Base-by-base conservation (phyloP, 257 asterid genomes). In the Penstemon eatonii region DNA sequence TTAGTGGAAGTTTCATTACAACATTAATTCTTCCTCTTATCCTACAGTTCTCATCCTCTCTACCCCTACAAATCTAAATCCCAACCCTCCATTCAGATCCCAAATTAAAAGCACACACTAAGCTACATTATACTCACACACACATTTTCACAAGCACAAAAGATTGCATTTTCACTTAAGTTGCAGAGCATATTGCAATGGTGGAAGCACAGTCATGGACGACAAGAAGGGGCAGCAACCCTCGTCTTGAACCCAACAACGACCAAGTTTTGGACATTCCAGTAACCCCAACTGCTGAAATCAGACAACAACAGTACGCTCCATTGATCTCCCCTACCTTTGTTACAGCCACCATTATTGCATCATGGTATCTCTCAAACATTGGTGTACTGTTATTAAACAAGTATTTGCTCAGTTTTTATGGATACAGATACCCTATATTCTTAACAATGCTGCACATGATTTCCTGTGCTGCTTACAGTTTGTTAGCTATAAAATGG, bases 171-270 rank as follows among this genome's bases (percentile, higher is more conserved):
- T 77, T 70, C 47, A 6, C 3, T 33, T 56, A 11, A 1, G 0
- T 8, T n/a, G 33, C 3, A 15, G 8, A 33, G 1, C 1, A 12
- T 5, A 10, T 47, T 39, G 79, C 56, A 45, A 93, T 93, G 99
- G 97, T 91, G 83, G 99, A 93, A 71, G 86, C 87, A 37, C 99
- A 93, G 73, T 90, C 99, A 50, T 93, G 97, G 96, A 87, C 97
- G 2, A 88, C 96, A 5, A 73, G 97, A 50, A 80, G 99, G 82
- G 94, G 90, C 41, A 90, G 97, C 89, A 93, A 93, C 79, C 99
- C 99, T 5, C 89, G 99, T 25, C 69, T 87, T 10, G 99, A 93
- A 40, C 72, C 91, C 42, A 68, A 11, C 80, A 71, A 72, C 8
- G 94, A 88, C 73, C 97, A 90, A 62, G 88, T 85, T 11, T 46